Base-by-base conservation (phyloP, 2,329 filamentous ascomycete genomes). In the Hawksworthiomyces lignivorus region DNA sequence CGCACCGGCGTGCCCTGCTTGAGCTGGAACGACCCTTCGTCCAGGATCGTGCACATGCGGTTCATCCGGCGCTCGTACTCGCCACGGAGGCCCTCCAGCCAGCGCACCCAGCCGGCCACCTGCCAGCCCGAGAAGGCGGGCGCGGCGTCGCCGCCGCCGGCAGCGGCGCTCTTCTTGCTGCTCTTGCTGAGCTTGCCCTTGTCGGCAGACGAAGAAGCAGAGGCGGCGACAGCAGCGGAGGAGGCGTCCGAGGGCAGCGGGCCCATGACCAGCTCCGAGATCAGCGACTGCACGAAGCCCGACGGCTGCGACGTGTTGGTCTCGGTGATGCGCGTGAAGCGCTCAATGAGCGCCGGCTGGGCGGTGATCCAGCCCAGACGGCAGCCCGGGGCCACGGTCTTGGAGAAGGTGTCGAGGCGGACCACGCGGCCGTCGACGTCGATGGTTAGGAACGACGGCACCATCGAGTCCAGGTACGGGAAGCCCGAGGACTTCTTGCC, bases 371-470 rank as follows among this genome's bases (percentile, higher is more conserved):
- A 96, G 30, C 90, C 90, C 2, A 96, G 68, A 22, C 90, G 80
- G 56, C 87, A 94, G 2, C 90, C 90, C 0, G 90, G 90, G 0
- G 88, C 88, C 15, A 95, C 75, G 0, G 87, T 94, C 65, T 97
- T 96, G 56, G 85, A 92, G 61, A 96, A 96, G 1, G 89, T 95
- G 60, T 96, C 90, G 4, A 96, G 73, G 35, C 89, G 82, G 44
- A 96, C 73, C 31, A 96, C 89, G 27, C 90, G 82, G 44, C 90
- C 90, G 53, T 95, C 84, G 17, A 76, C 75, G 57, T 96, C 90
- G 43, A 96, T 60, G 48, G 73, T 82, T 32, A 96, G 68, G 60
- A 86, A 95, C 1, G 85, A 92, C 0, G 87, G 88, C 4, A 82
- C 78, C 10, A 96, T 75, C 3, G 82, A 86, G 64, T 94, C 87